Evolutionary conservation across 768 basidiomycete genomes (phyloP).

Genomic region (Tulasnella sp.): DNA sequence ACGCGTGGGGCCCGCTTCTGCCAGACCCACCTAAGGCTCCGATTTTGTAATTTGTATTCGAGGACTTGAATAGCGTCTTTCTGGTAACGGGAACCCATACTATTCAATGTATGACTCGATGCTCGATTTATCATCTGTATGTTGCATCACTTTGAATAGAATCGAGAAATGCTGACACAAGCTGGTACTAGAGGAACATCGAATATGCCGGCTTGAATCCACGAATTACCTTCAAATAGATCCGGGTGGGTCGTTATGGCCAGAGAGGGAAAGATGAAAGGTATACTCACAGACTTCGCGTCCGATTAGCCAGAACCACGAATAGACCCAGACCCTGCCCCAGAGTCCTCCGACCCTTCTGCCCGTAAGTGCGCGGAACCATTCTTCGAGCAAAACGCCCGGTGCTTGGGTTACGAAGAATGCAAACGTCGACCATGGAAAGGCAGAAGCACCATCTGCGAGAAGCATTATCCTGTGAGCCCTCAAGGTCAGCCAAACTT

Average conservation of each 20-base stretch:
- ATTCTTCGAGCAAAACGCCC: constrained; percentile 9
- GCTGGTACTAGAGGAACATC: not conserved
- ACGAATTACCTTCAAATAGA: not conserved
- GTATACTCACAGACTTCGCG: not conserved
- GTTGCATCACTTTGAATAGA: not conserved
- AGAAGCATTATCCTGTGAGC: not conserved
- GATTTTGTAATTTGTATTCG: too few relatives aligned
- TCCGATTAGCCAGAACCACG: not conserved
- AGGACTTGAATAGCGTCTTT: too few relatives aligned
- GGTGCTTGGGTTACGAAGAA: constrained; percentile 12
- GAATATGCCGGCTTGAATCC: not conserved
- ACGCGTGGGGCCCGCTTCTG: not conserved
- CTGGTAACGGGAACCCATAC: too few relatives aligned
- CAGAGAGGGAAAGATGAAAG: not conserved
- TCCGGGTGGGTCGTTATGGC: too few relatives aligned
- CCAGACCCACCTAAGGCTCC: too few relatives aligned
- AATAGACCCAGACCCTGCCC: constrained; percentile 1
- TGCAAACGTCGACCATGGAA: not conserved
- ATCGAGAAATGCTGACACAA: not conserved
- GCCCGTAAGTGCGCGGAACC: not conserved
- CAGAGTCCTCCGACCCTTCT: constrained; percentile 1
- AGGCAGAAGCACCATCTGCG: not conserved
- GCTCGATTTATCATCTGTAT: not conserved
- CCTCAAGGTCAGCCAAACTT: not conserved
- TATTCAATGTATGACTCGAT: too few relatives aligned